Percentiles rank a stretch among this genome's conserved stretches.
Conservation (phyloP, 2,329 filamentous ascomycete genomes). For the Zymoseptoria brevis region DNA sequence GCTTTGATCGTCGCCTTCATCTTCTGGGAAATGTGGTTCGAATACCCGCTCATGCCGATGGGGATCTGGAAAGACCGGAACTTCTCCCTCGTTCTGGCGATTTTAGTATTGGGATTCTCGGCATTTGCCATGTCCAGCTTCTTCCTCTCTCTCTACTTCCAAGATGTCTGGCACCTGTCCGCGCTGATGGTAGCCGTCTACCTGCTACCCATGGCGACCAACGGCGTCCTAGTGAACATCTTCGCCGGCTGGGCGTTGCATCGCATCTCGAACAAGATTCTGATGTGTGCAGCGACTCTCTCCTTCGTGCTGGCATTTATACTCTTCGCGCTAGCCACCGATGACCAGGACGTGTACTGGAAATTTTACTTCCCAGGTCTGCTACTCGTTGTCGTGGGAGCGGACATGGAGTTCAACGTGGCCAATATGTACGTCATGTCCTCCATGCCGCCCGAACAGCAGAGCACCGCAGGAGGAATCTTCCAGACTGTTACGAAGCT, state of each 20-base stretch:
- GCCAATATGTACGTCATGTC: conserved; percentile 67
- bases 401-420: conserved; percentile 64
- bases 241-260: conserved; percentile 56
- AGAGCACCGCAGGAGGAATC: conserved; percentile 59
- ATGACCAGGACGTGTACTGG: conserved; percentile 53
- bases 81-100: conserved; percentile 54
- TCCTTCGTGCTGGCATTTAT: conserved; percentile 42
- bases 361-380: conserved; percentile 56
- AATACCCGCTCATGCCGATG: conserved; percentile 45
- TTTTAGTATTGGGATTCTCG: conserved; percentile 54
- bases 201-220: conserved; percentile 57
- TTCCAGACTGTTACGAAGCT: conserved; percentile 60
- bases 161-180: conserved; percentile 45
- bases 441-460: conserved; percentile 53
- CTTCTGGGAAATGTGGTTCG: conserved; percentile 52
- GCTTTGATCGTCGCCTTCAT: conserved; percentile 50
- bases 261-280: conserved; percentile 54
- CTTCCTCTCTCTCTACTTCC: conserved; percentile 57
- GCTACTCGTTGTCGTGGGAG: conserved; percentile 54
- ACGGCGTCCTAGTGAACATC: conserved; percentile 55
- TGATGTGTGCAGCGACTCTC: conserved; percentile 48
- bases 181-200: conserved; percentile 54
- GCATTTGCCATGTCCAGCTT: conserved; percentile 41
- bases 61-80: conserved; percentile 54
- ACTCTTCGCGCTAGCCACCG: conserved; percentile 49